These are phyloP conservation scores for Penicillium sp. DNA, from an alignment of 2,329 filamentous ascomycete species.

Conservation along the genomic window DNA sequence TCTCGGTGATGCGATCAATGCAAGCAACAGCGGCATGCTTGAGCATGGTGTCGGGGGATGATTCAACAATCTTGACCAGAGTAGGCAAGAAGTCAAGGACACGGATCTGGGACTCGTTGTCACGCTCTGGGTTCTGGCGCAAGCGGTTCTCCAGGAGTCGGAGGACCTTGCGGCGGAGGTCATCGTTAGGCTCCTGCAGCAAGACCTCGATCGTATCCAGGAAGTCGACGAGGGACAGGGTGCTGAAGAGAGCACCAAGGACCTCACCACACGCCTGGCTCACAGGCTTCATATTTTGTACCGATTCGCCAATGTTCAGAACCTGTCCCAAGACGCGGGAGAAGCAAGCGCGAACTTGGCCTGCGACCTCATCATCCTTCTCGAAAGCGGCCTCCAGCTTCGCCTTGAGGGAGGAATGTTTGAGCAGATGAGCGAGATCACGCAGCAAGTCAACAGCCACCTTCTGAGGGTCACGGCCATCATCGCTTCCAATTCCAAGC, in stretches of 20 bases:
- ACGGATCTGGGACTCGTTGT: constrained; percentile 66
- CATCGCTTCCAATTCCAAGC: constrained; percentile 58
- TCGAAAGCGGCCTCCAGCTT: constrained; percentile 41
- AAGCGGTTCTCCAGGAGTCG: constrained; percentile 79
- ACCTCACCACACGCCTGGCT: constrained; percentile 60
- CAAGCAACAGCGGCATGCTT: constrained; percentile 86
- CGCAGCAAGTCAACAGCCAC: constrained; percentile 45
- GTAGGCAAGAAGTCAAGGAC: constrained; percentile 78
- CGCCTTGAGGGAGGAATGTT: constrained; percentile 42
- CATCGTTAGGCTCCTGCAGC: constrained; percentile 71
- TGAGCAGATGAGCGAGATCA: constrained; percentile 40
- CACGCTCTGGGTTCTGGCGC: constrained; percentile 68
- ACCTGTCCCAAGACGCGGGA: constrained; percentile 67
- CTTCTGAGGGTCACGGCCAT: constrained; percentile 49
- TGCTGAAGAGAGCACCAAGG: constrained; percentile 75
- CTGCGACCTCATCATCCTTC: constrained; percentile 52
- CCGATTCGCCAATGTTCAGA: constrained; percentile 62
- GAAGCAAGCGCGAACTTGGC: constrained; percentile 68
- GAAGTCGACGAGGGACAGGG: constrained; percentile 84
- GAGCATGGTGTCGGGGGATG: constrained; percentile 70
- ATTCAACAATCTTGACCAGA: constrained; percentile 72
- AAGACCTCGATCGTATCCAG: constrained; percentile 83
- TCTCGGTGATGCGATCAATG: constrained; percentile 89
- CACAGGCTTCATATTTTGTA: constrained; percentile 37
- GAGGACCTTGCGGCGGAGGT: constrained; percentile 76